These are phyloP conservation scores for Fimicolochytrium jonesii DNA, from an alignment of 192 early-diverging fungal species.

Conservation along the genomic window DNA sequence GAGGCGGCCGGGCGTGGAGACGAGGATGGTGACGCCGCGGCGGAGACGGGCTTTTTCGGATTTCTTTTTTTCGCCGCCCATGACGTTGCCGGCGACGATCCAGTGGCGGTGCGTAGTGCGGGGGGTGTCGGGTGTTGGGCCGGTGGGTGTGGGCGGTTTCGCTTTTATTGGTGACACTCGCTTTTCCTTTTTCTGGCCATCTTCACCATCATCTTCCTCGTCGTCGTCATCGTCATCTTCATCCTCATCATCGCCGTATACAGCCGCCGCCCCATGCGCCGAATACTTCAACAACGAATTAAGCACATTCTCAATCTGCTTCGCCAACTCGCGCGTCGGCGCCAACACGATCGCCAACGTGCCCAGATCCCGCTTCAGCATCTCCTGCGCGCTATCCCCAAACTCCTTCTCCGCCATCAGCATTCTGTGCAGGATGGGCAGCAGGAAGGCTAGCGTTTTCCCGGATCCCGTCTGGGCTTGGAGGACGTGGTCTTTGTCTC, in stretches of 20 bases:
- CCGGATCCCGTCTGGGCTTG: slow-evolving; percentile 97
- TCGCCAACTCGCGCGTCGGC: slow-evolving; percentile 96
- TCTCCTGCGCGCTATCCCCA: not conserved
- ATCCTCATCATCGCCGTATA: slow-evolving; percentile 66
- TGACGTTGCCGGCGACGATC: slow-evolving; percentile 74
- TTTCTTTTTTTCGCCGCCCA: slow-evolving; percentile 86
- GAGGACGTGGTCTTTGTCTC: slow-evolving; percentile 77
- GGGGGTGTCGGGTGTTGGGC: too few relatives aligned
- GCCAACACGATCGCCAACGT: slow-evolving; percentile 88
- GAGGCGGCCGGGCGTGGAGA: slow-evolving; percentile 93
- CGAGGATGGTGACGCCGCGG: slow-evolving; percentile 83
- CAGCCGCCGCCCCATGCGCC: slow-evolving; percentile 68
- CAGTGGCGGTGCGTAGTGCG: slow-evolving; percentile 73
- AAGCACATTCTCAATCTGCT: slow-evolving; percentile 83
- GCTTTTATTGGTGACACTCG: too few relatives aligned
- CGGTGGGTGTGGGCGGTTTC: too few relatives aligned
- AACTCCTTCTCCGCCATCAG: slow-evolving; percentile 57
- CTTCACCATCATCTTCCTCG: slow-evolving; percentile 75
- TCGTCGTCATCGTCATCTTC: too few relatives aligned
- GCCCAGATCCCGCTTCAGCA: slow-evolving; percentile 63
- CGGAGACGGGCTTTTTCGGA: slow-evolving; percentile 83
- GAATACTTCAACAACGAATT: slow-evolving; percentile 74
- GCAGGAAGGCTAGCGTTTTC: slow-evolving; percentile 91
- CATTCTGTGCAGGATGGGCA: slow-evolving; percentile 90
- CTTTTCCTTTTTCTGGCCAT: slow-evolving; percentile 64